Evolutionary conservation across 345 rosid species (phyloP).

Genomic region (Schrenkiella parvula): DNA sequence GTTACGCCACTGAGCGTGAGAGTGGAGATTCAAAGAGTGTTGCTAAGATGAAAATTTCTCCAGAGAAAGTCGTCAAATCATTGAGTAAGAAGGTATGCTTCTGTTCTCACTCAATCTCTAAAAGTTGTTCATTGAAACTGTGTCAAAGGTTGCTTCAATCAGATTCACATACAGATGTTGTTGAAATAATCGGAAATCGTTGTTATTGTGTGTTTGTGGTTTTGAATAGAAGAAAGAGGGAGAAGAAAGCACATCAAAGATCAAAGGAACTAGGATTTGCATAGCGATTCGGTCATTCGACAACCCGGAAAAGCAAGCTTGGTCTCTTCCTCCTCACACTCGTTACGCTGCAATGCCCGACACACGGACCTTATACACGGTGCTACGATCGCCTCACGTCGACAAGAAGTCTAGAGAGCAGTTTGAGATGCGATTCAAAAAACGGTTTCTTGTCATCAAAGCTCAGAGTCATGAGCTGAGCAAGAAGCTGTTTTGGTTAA

Average conservation of each 20-base stretch:
- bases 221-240: slow-evolving; percentile 54
- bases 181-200: not conserved
- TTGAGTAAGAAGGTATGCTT: slow-evolving; percentile 50
- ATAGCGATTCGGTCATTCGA: slow-evolving; percentile 28
- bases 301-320: slow-evolving; percentile 27
- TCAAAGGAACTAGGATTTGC: slow-evolving; percentile 31
- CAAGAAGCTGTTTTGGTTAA: slow-evolving; percentile 34
- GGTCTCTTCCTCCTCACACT: slow-evolving; percentile 30
- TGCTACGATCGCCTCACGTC: slow-evolving; percentile 28
- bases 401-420: slow-evolving; percentile 33
- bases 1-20: slow-evolving; percentile 20
- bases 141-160: not conserved
- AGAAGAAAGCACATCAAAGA: slow-evolving; percentile 30
- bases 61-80: slow-evolving; percentile 54
- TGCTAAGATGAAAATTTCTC: slow-evolving; percentile 45
- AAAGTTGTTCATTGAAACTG: not conserved
- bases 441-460: slow-evolving; percentile 30
- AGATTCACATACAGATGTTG: not conserved
- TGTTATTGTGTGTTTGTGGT: not conserved
- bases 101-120: not conserved
- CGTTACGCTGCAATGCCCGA: slow-evolving; percentile 34
- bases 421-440: slow-evolving; percentile 33
- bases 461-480: slow-evolving; percentile 32
- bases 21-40: not conserved
- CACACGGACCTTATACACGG: slow-evolving; percentile 24